Percentiles rank a stretch among this genome's conserved stretches.
Conservation (phyloP, 164 flowering plant genomes). For the Kingdonia uniflora region DNA sequence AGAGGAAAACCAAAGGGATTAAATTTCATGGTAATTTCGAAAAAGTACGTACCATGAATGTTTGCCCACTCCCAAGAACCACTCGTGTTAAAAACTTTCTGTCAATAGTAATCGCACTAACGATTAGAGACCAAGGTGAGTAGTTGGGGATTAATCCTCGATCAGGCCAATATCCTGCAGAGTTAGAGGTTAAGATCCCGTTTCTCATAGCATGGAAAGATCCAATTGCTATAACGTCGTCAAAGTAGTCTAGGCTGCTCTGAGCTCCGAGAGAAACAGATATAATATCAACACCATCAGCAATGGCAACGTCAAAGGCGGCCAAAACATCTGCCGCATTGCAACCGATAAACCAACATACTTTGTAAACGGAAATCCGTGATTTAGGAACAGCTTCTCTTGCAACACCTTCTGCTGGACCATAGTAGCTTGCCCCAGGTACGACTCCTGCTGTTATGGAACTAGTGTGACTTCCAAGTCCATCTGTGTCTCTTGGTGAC, state of each 20-base stretch:
- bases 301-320: slow-evolving; percentile 20
- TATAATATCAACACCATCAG: slow-evolving; percentile 20
- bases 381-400: slow-evolving; percentile 15
- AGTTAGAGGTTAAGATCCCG: slow-evolving; percentile 15
- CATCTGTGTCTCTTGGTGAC: slow-evolving; percentile 15
- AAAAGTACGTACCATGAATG: slow-evolving; percentile 9
- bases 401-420: slow-evolving; percentile 17
- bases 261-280: slow-evolving; percentile 16
- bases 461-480: slow-evolving; percentile 21
- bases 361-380: slow-evolving; percentile 19
- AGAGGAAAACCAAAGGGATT: neutral
- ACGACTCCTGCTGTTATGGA: slow-evolving; percentile 17
- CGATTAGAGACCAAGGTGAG: slow-evolving; percentile 21
- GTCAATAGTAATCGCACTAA: slow-evolving; percentile 22
- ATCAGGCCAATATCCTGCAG: slow-evolving; percentile 15
- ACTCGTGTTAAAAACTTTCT: slow-evolving; percentile 15
- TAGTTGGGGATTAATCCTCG: slow-evolving; percentile 7
- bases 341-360: slow-evolving; percentile 18
- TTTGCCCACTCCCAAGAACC: slow-evolving; percentile 16
- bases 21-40: neutral
- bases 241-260: neutral
- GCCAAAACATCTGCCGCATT: slow-evolving; percentile 18
- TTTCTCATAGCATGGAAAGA: slow-evolving; percentile 22
- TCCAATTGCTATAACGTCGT: slow-evolving; percentile 21
- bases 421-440: slow-evolving; percentile 6